Percentiles rank a stretch among this genome's conserved stretches.
Conservation (phyloP, 1,139 yeast species). For the Zygoascus meyerae region DNA sequence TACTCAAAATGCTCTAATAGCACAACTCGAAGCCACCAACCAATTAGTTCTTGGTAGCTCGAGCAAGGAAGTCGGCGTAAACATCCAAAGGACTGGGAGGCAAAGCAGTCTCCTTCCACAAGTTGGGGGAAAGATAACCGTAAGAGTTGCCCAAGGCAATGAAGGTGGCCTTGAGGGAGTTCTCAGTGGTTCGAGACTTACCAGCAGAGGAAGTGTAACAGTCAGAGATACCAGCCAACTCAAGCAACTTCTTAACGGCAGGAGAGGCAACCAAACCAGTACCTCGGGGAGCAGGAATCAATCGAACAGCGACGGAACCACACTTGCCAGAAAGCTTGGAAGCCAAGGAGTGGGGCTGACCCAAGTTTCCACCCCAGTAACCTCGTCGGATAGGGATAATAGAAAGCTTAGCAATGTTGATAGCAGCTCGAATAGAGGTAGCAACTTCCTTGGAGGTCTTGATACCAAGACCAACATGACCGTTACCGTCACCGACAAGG, state of each 20-base stretch:
- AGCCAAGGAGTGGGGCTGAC: slow-evolving; percentile 99
- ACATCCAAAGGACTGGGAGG: slow-evolving; percentile 91
- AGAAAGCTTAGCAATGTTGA: slow-evolving; percentile 97
- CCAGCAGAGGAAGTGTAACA: slow-evolving; percentile 98
- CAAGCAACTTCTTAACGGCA: slow-evolving; percentile 97
- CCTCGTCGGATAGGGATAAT: slow-evolving; percentile 99
- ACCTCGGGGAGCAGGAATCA: slow-evolving; percentile 99
- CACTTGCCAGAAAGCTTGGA: slow-evolving; percentile 99
- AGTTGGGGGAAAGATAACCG: slow-evolving; percentile 99
- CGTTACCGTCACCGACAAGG: slow-evolving; percentile 98
- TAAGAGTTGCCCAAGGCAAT: slow-evolving; percentile 99
- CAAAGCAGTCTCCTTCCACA: slow-evolving; percentile 86
- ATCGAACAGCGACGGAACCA: slow-evolving; percentile 98
- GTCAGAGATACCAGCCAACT: slow-evolving; percentile 99
- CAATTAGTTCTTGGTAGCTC: slow-evolving; percentile 11
- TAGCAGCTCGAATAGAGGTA: slow-evolving; percentile 99
- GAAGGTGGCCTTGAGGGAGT: slow-evolving; percentile 99
- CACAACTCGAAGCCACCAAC: not conserved
- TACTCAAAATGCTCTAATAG: not conserved
- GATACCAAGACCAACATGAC: slow-evolving; percentile 99
- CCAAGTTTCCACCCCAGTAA: slow-evolving; percentile 99
- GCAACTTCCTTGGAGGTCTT: slow-evolving; percentile 99
- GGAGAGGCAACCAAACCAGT: slow-evolving; percentile 99
- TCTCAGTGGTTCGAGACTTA: slow-evolving; percentile 99
- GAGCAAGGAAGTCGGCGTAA: slow-evolving; percentile 43